Base-by-base conservation (phyloP, 2,329 filamentous ascomycete genomes). In the Sporothrix phasma region DNA sequence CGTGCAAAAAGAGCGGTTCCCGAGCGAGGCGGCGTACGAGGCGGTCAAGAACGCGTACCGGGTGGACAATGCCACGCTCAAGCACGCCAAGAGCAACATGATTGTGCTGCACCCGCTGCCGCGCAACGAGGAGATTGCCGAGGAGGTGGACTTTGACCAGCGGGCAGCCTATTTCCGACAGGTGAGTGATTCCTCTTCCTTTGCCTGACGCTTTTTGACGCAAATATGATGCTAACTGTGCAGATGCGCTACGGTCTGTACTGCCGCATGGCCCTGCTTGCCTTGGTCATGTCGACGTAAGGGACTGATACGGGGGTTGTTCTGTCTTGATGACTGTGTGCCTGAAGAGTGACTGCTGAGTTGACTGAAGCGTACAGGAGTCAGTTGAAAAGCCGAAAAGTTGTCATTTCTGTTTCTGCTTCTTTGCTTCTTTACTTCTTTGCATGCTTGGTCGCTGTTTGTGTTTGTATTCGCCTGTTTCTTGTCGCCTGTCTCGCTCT, bases 211-310 rank as follows among this genome's bases (percentile, higher is more conserved):
- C 26, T 5, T 5, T 37, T 46, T 11, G 10, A 3, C 11, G 6
- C 34, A 4, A 37, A 31, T 37, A 15, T 10, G 6, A 19, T 6
- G 53, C 60, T 63, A 45, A 66, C 63, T 10, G 31, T 24, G 17
- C 72, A 97, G 92, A 97, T 97, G 93, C 86, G 88, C 78, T 97
- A 97, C 78, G 94, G 94, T 71, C 84, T 99, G 71, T 97, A 97
- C 82, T 95, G 90, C 77, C 89, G 94, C 75, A 99, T 99, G 94
- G 94, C 94, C 70, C 79, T 99, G 78, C 82, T 99, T 75, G 94
- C 94, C 69, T 81, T 97, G 76, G 90, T 97, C 76, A 88, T 99
- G 89, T 86, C 79, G 26, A 71, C 69, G 64, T 76, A 49, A 45
- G 59, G 37, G 4, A n/a, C 7, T 41, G 13, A 31, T 24, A 31